Conservation (phyloP, 257 asterid species). For the Solanum gandarillasii region DNA sequence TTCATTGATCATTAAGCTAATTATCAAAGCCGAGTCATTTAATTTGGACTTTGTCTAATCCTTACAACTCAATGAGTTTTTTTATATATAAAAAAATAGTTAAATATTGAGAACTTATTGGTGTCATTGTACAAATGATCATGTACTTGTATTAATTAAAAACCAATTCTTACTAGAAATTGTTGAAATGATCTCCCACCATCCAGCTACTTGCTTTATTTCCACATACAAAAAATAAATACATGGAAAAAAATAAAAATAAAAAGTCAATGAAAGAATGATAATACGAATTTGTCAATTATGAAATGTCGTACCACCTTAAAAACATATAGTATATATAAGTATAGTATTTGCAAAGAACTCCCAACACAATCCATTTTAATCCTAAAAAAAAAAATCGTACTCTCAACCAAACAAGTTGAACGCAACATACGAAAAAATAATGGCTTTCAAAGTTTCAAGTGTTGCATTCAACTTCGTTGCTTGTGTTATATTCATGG, state of each 20-base stretch:
- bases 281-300: not conserved
- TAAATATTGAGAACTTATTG: not conserved
- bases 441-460: not conserved
- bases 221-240: not conserved
- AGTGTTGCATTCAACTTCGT: not conserved
- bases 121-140: not conserved
- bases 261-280: not conserved
- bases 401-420: not conserved
- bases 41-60: not conserved
- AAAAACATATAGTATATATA: not conserved
- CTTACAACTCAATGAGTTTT: not conserved
- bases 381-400: not conserved
- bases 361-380: not conserved
- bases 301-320: not conserved
- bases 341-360: not conserved
- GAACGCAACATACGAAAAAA: not conserved
- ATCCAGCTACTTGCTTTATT: not conserved
- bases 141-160: not conserved
- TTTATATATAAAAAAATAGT: not conserved
- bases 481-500: not conserved
- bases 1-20: not conserved
- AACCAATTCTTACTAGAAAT: not conserved
- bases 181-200: not conserved
- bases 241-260: not conserved
- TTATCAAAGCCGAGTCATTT: not conserved